Evolutionary conservation across 1,284 basidiomycete species (phyloP).

Genomic region (Acaromyces ingoldii): DNA sequence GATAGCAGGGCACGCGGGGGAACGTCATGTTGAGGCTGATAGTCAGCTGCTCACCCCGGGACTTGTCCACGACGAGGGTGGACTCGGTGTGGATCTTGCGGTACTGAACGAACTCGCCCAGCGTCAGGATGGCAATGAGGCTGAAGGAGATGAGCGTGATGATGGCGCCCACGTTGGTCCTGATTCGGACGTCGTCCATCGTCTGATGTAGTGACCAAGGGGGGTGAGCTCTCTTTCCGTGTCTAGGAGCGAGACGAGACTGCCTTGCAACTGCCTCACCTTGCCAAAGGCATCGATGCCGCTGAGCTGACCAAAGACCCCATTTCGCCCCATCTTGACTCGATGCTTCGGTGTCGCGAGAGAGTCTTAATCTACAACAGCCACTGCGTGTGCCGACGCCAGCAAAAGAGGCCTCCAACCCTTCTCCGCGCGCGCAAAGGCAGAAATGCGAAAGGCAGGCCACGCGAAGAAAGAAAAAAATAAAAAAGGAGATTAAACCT

Average conservation of each 20-base stretch:
- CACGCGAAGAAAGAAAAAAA: too few species aligned
- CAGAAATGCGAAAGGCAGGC: too few species aligned
- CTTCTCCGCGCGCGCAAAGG: too few species aligned
- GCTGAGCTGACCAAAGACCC: slow-evolving; percentile 39
- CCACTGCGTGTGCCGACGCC: too few species aligned
- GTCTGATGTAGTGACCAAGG: slow-evolving; percentile 28
- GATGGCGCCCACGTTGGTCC: slow-evolving; percentile 46
- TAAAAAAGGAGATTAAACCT: too few species aligned
- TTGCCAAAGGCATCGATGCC: slow-evolving; percentile 94
- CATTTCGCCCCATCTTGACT: slow-evolving; percentile 28
- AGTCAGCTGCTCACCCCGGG: slow-evolving; percentile 86
- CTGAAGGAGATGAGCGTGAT: slow-evolving; percentile 84
- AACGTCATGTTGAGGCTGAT: slow-evolving; percentile 91
- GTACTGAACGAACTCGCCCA: slow-evolving; percentile 94
- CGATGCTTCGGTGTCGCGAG: neutral
- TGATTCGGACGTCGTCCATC: slow-evolving; percentile 49
- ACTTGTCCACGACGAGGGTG: slow-evolving; percentile 65
- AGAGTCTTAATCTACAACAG: too few species aligned
- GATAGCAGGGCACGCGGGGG: slow-evolving; percentile 92
- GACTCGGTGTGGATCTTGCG: slow-evolving; percentile 62
- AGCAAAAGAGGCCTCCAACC: too few species aligned
- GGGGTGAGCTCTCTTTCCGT: too few species aligned
- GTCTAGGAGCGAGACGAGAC: too few species aligned
- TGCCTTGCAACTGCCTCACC: slow-evolving; percentile 61
- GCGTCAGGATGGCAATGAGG: slow-evolving; percentile 83